Evolutionary conservation across 2,329 filamentous ascomycete genomes (phyloP).

Genomic region (Fusarium abutilonis): DNA sequence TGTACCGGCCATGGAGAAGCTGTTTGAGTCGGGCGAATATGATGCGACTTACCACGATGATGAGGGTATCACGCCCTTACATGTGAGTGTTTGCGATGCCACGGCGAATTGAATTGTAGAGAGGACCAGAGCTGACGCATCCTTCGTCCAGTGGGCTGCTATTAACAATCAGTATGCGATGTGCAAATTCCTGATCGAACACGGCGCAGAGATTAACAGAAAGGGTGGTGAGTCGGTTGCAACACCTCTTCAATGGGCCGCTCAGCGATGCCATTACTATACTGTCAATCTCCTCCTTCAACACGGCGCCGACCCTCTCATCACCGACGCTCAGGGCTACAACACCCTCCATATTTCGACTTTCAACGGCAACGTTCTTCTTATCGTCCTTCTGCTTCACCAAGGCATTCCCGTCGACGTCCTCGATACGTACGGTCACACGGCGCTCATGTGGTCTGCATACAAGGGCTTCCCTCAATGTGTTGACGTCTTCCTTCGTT

Average conservation of each 20-base stretch:
- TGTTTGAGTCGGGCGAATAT: slow-evolving; percentile 84
- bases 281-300: slow-evolving; percentile 92
- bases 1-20: slow-evolving; percentile 83
- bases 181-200: slow-evolving; percentile 90
- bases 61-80: slow-evolving; percentile 93
- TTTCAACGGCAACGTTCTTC: slow-evolving; percentile 93
- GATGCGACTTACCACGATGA: slow-evolving; percentile 86
- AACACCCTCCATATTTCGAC: slow-evolving; percentile 97
- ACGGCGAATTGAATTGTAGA: background rate
- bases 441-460: slow-evolving; percentile 96
- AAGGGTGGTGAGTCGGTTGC: slow-evolving; percentile 96
- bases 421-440: slow-evolving; percentile 88
- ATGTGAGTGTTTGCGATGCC: slow-evolving; percentile 67
- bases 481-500: slow-evolving; percentile 90
- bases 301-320: slow-evolving; percentile 89
- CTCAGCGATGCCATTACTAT: slow-evolving; percentile 96
- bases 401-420: slow-evolving; percentile 96
- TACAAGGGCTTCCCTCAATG: slow-evolving; percentile 96
- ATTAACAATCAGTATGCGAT: slow-evolving; percentile 99
- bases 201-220: slow-evolving; percentile 89
- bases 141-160: slow-evolving; percentile 81
- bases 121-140: slow-evolving; percentile 24
- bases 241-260: slow-evolving; percentile 95
- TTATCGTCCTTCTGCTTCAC: slow-evolving; percentile 89
- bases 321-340: slow-evolving; percentile 95